These are phyloP conservation scores for Phialophora tarda DNA, from an alignment of 2,329 filamentous ascomycete genomes.

Conservation along the genomic window DNA sequence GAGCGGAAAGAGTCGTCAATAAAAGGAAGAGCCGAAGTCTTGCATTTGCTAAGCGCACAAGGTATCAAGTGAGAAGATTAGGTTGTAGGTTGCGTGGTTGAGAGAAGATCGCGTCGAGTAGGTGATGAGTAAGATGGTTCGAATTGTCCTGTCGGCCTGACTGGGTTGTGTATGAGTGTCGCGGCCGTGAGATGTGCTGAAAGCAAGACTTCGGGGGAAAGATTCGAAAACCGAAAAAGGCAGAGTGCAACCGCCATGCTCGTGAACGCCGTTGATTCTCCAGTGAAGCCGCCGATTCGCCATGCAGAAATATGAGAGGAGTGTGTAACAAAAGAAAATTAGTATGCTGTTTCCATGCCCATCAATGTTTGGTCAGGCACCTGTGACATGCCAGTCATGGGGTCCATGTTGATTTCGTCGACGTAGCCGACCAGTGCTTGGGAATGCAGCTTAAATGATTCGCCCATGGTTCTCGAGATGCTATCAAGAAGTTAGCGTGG, in stretches of 20 bases:
- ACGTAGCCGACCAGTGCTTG: conserved; percentile 95
- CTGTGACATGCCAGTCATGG: conserved; percentile 40
- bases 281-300: conserved; percentile 24
- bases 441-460: conserved; percentile 95
- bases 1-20: conserved; percentile 22
- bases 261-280: conserved; percentile 21
- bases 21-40: conserved; percentile 26
- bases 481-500: conserved; percentile 48
- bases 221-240: conserved; percentile 17
- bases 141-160: neutral
- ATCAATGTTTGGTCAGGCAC: conserved; percentile 36
- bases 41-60: conserved; percentile 37
- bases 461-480: conserved; percentile 83
- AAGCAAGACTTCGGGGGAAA: conserved; percentile 20
- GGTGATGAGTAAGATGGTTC: neutral
- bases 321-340: conserved; percentile 25
- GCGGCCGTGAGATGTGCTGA: conserved; percentile 2
- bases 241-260: conserved; percentile 12
- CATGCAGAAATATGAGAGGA: conserved; percentile 30
- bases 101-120: conserved; percentile 20
- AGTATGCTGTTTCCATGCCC: conserved; percentile 38
- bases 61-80: conserved; percentile 37
- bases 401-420: conserved; percentile 67
- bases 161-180: conserved; percentile 1
- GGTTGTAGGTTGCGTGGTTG: conserved; percentile 26